These are phyloP conservation scores for Hyaloperonospora arabidopsidis DNA, from an alignment of 352 stramenopile genomes.

Conservation along the genomic window DNA sequence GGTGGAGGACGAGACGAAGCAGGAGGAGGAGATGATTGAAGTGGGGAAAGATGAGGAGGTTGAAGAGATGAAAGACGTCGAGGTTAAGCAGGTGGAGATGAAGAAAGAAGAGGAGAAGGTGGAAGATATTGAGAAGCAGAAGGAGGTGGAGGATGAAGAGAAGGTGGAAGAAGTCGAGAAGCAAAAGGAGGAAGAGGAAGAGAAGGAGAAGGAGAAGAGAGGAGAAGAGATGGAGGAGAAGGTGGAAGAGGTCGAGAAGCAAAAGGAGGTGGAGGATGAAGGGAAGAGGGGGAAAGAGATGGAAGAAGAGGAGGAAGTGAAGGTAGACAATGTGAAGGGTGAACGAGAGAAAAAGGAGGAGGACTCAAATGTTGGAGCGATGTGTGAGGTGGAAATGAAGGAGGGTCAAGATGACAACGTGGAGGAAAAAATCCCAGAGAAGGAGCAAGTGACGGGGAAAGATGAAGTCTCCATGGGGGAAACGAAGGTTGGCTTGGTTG, in stretches of 20 bases:
- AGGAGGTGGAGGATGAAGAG: constrained; percentile 1
- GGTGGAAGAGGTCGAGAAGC: constrained; percentile 3
- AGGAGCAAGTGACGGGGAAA: constrained; percentile 1
- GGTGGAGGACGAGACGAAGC: not conserved
- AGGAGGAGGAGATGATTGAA: not conserved
- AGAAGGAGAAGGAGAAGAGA: constrained; percentile 1
- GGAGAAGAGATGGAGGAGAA: no score
- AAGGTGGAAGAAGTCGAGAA: not conserved
- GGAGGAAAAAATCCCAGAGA: not conserved
- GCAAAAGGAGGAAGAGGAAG: constrained; percentile 2
- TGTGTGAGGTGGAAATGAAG: constrained; percentile 2
- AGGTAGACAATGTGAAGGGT: constrained; percentile 1
- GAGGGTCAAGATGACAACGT: not conserved
- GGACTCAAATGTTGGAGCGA: not conserved
- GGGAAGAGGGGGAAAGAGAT: not conserved
- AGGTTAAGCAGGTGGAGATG: no score
- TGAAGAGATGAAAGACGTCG: no score
- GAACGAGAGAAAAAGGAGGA: not conserved
- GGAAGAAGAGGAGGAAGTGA: not conserved
- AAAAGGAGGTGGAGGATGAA: constrained; percentile 1
- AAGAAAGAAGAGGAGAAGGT: constrained; percentile 3
- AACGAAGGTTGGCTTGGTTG: constrained; percentile 3
- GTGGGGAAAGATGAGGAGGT: constrained; percentile 2
- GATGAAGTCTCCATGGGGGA: constrained; percentile 3
- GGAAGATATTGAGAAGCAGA: constrained; percentile 4